Percentiles rank a stretch among this genome's conserved stretches.
Conservation (phyloP, 257 asterid species). For the Solanum tarijense region DNA sequence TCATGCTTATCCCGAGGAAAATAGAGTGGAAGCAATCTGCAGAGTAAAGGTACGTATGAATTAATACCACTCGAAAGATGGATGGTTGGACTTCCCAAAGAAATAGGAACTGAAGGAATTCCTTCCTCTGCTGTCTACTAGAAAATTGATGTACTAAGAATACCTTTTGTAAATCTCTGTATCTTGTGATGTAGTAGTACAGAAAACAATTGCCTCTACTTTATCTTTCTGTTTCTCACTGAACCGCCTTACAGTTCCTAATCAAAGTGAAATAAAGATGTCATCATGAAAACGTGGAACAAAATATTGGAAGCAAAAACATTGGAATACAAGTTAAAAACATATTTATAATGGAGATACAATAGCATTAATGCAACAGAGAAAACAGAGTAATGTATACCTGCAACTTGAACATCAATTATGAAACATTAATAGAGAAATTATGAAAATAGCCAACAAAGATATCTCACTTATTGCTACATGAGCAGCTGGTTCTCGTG, state of each 20-base stretch:
- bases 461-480: slow-evolving; percentile 82
- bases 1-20: slow-evolving; percentile 90
- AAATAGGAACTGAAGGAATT: not conserved
- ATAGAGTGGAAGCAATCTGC: slow-evolving; percentile 92
- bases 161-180: slow-evolving; percentile 95
- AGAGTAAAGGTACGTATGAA: not conserved
- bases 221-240: slow-evolving; percentile 90
- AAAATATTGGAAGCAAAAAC: not conserved
- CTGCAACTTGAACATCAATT: not conserved
- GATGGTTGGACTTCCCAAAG: not conserved
- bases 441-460: not conserved
- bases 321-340: not conserved
- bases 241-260: slow-evolving; percentile 90
- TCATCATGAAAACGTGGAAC: not conserved
- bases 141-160: not conserved
- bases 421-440: not conserved
- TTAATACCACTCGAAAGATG: not conserved
- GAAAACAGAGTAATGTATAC: not conserved
- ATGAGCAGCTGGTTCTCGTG: slow-evolving; percentile 99
- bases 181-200: slow-evolving; percentile 70
- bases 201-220: slow-evolving; percentile 69
- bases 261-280: not conserved
- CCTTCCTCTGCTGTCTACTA: not conserved
- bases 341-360: not conserved
- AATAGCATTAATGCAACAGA: not conserved